Percentiles rank a stretch among this genome's conserved stretches.
Conservation (phyloP, 345 rosid species). For the Physaria fendleri region DNA sequence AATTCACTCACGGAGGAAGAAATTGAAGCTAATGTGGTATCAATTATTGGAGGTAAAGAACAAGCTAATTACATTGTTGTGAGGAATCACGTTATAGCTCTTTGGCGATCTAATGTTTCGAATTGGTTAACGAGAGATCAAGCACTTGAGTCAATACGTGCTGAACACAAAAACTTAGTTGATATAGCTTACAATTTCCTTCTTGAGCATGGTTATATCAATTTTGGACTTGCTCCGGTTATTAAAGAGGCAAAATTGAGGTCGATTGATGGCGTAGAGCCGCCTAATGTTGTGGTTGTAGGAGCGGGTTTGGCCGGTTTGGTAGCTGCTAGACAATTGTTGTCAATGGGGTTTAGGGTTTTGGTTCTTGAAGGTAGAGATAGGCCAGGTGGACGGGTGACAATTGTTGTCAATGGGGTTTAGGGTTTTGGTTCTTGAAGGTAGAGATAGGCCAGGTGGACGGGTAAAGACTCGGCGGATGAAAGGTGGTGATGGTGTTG, state of each 20-base stretch:
- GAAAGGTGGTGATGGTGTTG: slow-evolving; percentile 75
- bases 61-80: slow-evolving; percentile 75
- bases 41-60: slow-evolving; percentile 61
- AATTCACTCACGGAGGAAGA: slow-evolving; percentile 93
- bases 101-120: slow-evolving; percentile 83
- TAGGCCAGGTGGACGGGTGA: slow-evolving; percentile 72
- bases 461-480: slow-evolving; percentile 77
- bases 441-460: slow-evolving; percentile 77
- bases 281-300: slow-evolving; percentile 69
- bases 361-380: slow-evolving; percentile 82
- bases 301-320: slow-evolving; percentile 90
- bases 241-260: slow-evolving; percentile 63
- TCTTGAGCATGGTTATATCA: slow-evolving; percentile 78
- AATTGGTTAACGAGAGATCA: slow-evolving; percentile 71
- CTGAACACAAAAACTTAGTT: slow-evolving; percentile 59
- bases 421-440: slow-evolving; percentile 85
- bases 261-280: slow-evolving; percentile 43
- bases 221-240: slow-evolving; percentile 68
- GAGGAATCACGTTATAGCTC: slow-evolving; percentile 72
- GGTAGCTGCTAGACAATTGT: slow-evolving; percentile 79
- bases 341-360: slow-evolving; percentile 84
- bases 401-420: slow-evolving; percentile 81
- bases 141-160: slow-evolving; percentile 66
- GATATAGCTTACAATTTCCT: slow-evolving; percentile 69
- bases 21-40: slow-evolving; percentile 84